These are phyloP conservation scores for Rhodotorula taiwanensis DNA, from an alignment of 768 basidiomycete genomes.

Conservation along the genomic window DNA sequence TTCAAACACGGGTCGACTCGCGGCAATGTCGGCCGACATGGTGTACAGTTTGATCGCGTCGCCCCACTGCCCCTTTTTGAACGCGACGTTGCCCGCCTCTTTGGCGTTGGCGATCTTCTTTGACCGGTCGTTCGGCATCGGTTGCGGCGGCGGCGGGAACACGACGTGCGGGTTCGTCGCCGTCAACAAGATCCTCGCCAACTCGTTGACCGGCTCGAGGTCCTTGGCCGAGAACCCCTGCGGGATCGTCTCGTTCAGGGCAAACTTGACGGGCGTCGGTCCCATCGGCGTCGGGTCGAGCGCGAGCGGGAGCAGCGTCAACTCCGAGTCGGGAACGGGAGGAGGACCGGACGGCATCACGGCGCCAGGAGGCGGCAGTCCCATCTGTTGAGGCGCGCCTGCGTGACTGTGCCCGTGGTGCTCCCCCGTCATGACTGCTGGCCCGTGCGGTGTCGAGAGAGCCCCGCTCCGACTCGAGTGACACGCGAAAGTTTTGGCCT, in stretches of 20 bases:
- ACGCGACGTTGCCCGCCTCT: conserved; percentile 92
- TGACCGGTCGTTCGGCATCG: conserved; percentile 39
- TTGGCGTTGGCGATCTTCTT: conserved; percentile 62
- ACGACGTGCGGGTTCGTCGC: conserved; percentile 32
- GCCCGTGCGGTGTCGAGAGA: too few species aligned
- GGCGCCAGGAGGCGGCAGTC: too few species aligned
- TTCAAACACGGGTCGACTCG: conserved; percentile 84
- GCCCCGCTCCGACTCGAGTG: too few species aligned
- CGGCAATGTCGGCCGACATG: conserved; percentile 65
- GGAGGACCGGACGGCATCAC: too few species aligned
- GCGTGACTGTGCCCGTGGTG: too few species aligned
- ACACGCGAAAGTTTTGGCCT: too few species aligned
- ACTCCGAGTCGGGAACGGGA: conserved; percentile 2
- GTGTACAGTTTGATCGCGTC: conserved; percentile 74
- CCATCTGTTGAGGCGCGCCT: too few species aligned
- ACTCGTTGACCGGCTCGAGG: conserved; percentile 66
- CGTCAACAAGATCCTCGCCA: conserved; percentile 57
- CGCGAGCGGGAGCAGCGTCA: conserved; percentile 28
- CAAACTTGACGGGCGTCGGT: conserved; percentile 17
- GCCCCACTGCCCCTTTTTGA: conserved; percentile 63
- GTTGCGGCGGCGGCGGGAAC: conserved; percentile 39
- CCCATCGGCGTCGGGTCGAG: conserved; percentile 15
- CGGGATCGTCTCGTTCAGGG: background rate
- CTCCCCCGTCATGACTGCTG: too few species aligned
- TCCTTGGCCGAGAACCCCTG: conserved; percentile 46